Base-by-base conservation (phyloP, 176 grass and related monocot species). In the Carex cristatella region DNA sequence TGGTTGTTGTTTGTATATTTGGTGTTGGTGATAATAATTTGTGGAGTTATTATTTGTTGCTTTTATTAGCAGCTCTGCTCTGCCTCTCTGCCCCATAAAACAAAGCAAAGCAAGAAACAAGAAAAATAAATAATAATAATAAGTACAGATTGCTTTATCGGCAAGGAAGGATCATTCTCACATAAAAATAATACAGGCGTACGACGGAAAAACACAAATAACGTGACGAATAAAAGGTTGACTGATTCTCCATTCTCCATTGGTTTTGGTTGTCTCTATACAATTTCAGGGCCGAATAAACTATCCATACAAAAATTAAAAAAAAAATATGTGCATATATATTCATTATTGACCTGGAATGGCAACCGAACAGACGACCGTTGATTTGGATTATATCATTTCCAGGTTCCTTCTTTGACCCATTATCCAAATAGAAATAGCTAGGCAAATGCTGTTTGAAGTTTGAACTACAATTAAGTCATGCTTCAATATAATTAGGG, bases 141-240 rank as follows among this genome's bases (percentile, higher is more conserved):
- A 49, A 72, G 18, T 48, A 49, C 27, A 53, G 12, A 56, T 77
- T 77, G 49, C 49, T 77, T 77, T 33, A 56, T 54, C 10, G 15
- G 44, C 7, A 46, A 46, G 44, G 44, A 46, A 46, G 44, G 44
- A 46, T 46, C 7, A 46, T 46, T 46, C 7, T 46, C 7, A 46
- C 6, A 46, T 46, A 46, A 46, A 8, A 55, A 12, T 53, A 75
- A 28, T 54, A 53, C 71, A 75, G 31, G 71, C 48, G 19, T 75
- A 53, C 10, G 30, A 46, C 71, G 71, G 28, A 32, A 56, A 77
- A 78, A 7, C 53, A 32, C 74, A 79, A 78, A 79, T 83, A n/a
- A 38, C 81, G 8, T 69, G 81, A 83, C 81, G 49, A 83, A 69
- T 83, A 40, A 69, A 69, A 27, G 63, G 62, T 83, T 83, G 63